Evolutionary conservation across 176 grass and related monocot species (phyloP).

Genomic region (Oryza meridionalis): DNA sequence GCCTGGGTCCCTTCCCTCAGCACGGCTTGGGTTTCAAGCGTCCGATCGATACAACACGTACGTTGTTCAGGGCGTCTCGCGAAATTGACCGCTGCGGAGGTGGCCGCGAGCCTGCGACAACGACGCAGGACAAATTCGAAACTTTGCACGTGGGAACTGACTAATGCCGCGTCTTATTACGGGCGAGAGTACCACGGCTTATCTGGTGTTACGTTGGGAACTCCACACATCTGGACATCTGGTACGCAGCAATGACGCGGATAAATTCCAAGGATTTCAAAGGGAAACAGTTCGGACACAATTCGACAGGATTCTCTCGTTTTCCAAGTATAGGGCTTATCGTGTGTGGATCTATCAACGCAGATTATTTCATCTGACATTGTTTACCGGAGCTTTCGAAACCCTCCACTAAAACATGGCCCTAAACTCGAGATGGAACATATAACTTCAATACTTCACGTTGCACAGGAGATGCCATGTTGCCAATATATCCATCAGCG

Average conservation of each 20-base stretch:
- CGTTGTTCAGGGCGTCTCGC: not conserved
- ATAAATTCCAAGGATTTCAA: not conserved
- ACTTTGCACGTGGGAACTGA: not conserved
- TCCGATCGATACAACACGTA: not conserved
- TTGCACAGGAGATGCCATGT: not conserved
- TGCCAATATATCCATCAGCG: not conserved
- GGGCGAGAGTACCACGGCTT: not conserved
- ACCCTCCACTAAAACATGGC: not conserved
- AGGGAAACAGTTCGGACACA: not conserved
- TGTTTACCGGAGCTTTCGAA: not conserved
- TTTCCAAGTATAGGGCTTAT: not conserved
- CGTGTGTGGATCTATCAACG: not conserved
- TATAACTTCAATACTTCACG: not conserved
- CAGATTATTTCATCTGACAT: not conserved
- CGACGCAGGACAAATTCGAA: not conserved
- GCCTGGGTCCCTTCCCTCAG: not conserved
- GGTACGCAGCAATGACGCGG: too few species aligned
- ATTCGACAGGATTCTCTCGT: not conserved
- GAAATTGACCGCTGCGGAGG: not conserved
- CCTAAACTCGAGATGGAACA: not conserved
- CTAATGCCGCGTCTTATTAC: not conserved
- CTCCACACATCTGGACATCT: not conserved
- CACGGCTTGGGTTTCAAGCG: not conserved
- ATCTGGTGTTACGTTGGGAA: not conserved
- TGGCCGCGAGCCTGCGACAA: not conserved